A percentile compares a stretch with the other conserved stretches of the same genome.
Evolutionary conservation across 176 grass and related monocot genomes (phyloP).

Genomic region (Ampelocalamus luodianensis): DNA sequence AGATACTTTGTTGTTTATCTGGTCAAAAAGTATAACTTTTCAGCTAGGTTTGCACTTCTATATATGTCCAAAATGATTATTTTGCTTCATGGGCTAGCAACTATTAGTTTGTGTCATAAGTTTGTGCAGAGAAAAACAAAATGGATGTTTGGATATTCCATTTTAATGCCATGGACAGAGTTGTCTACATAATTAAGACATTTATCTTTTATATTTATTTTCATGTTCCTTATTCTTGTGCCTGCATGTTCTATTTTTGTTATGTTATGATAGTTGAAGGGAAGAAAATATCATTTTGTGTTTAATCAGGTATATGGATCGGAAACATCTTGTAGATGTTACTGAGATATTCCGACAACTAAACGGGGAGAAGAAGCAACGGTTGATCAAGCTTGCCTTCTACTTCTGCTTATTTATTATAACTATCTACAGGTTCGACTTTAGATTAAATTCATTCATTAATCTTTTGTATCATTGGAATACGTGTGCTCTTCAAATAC

Average conservation of each 20-base stretch:
- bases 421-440: constrained; percentile 86
- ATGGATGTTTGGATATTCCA: constrained; percentile 23
- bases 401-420: constrained; percentile 92
- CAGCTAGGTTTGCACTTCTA: neutral
- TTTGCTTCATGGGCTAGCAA: neutral
- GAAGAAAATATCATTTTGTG: neutral
- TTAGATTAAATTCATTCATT: constrained; percentile 12
- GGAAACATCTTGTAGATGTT: constrained; percentile 87
- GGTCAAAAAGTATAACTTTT: neutral
- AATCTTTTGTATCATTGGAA: constrained; percentile 23
- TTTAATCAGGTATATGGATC: constrained; percentile 67
- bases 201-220: constrained; percentile 5
- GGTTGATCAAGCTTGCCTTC: constrained; percentile 86
- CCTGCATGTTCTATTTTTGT: neutral
- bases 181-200: neutral
- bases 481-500: constrained; percentile 23
- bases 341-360: constrained; percentile 87
- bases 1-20: constrained; percentile 9
- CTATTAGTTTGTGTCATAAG: neutral
- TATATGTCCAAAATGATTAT: constrained; percentile 6
- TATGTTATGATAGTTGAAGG: neutral
- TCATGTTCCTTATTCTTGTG: neutral
- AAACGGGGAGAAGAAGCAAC: constrained; percentile 84
- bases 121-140: neutral
- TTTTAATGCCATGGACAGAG: neutral